phyloP scores from a whole-genome alignment of 352 stramenopile species.

The Phytopythium mirpurense region DNA sequence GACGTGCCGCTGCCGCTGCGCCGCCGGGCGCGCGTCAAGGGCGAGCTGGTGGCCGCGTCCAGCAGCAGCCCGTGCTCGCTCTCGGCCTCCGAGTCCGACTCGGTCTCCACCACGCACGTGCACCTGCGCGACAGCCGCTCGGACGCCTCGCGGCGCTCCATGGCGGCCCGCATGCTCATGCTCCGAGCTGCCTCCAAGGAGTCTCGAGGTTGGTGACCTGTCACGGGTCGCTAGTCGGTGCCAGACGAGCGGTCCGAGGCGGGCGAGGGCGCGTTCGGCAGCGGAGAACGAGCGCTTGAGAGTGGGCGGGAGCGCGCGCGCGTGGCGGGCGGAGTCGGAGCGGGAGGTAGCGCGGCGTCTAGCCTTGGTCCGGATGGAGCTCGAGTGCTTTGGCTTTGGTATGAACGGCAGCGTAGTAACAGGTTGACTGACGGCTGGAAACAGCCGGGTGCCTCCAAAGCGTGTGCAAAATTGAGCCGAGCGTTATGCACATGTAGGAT shows the following conservation, averaged over 20 bases:
- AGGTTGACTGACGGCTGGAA: constrained; percentile 2
- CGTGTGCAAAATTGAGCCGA: background rate
- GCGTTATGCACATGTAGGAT: background rate
- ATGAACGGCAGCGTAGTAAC: background rate
- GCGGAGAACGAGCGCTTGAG: background rate
- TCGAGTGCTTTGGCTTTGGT: too few species aligned
- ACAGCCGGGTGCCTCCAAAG: background rate
- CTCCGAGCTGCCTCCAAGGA: too few species aligned
- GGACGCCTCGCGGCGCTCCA: constrained; percentile 1
- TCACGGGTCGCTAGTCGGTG: too few species aligned
- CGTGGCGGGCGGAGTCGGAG: background rate
- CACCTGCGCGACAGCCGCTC: constrained; percentile 42
- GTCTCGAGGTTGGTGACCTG: too few species aligned
- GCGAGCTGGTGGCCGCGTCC: background rate
- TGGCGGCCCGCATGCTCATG: background rate
- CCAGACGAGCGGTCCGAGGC: background rate
- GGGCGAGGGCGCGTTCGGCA: background rate
- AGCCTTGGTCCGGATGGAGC: background rate
- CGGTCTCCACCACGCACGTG: constrained; percentile 64
- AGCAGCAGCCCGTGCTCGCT: constrained; percentile 15
- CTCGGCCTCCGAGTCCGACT: constrained; percentile 69
- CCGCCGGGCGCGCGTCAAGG: constrained; percentile 1
- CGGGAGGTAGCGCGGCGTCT: too few species aligned
- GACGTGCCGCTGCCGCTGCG: constrained; percentile 6
- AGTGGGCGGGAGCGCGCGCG: background rate